Base-by-base conservation (phyloP, 2,329 filamentous ascomycete genomes). In the Aspergillus viridinutans region DNA sequence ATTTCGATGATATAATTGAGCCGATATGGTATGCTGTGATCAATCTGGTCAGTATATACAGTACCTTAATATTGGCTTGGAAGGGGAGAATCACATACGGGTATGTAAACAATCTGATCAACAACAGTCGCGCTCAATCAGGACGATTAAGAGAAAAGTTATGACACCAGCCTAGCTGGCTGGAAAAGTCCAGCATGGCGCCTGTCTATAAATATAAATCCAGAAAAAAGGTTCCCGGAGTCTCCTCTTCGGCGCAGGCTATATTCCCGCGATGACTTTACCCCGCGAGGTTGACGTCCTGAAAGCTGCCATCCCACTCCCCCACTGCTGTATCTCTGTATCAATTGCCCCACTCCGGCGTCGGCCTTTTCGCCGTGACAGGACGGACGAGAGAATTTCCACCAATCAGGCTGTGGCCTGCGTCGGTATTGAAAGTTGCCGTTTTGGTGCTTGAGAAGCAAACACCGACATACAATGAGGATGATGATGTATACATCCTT, bases 1-100 rank as follows among this genome's bases (percentile, higher is more conserved):
- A 55, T 71, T 51, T 51, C 59, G 50, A 35, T 48, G 6, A 23
- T 17, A 38, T 38, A 6, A 32, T 29, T 29, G 3, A 29, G 28
- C 28, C 10, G 12, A 17, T 35, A 35, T 4, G 32, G 5, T 7
- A 1, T 17, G 14, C 29, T 38, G 14, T 45, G 42, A 12, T 43
- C 8, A 21, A 10, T 14, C 21, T 45, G 42, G 10, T 45, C 42
- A 45, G 42, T 21, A 23, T 4, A 6, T 7, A 9, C 3, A 17
- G 14, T 17, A 29, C 14, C 32, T 38, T 14, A 14, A 14, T 32
- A 32, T 32, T 5, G 29, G 12, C 10, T 43, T n/a, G 40, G 20
- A 9, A 45, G n/a, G 8, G 42, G n/a, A 14, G n/a, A 45, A 20
- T 12, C 21, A 45, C 42, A 20, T 21, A 23, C n/a, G 17, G 21